phyloP scores from a whole-genome alignment of 768 basidiomycete species.

The Mycena capillaripes region DNA sequence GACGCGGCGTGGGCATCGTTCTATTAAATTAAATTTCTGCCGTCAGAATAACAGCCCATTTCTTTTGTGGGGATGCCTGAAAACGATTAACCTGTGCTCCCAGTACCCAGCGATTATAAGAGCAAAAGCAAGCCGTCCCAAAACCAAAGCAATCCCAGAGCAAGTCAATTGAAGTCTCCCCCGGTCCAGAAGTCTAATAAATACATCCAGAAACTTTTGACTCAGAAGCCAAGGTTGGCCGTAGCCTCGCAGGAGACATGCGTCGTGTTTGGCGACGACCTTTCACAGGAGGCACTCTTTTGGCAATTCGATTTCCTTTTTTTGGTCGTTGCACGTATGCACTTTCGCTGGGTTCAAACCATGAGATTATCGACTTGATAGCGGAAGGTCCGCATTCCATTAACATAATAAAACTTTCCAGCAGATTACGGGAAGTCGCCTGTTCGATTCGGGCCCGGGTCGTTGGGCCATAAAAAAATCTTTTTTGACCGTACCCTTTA shows the following conservation, averaged over 20 bases:
- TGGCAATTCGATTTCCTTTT: background rate
- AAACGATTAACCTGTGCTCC: background rate
- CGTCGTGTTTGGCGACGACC: background rate
- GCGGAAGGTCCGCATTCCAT: too few relatives aligned
- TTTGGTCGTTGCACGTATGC: background rate
- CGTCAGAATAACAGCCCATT: too few relatives aligned
- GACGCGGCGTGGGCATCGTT: conserved; percentile 65
- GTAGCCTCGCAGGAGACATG: background rate
- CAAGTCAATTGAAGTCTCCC: background rate
- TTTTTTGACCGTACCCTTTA: too few relatives aligned
- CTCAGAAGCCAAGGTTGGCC: background rate
- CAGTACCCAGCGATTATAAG: too few relatives aligned
- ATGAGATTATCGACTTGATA: too few relatives aligned
- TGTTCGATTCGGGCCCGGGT: too few relatives aligned
- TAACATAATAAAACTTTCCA: too few relatives aligned
- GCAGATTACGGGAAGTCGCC: too few relatives aligned
- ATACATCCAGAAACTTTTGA: too few relatives aligned
- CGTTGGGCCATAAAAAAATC: too few relatives aligned
- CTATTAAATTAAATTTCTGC: conserved; percentile 31
- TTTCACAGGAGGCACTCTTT: background rate
- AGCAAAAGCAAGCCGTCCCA: background rate
- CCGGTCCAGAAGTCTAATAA: background rate
- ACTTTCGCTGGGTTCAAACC: too few relatives aligned
- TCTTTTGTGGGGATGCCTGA: background rate
- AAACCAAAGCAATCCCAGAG: background rate